Evolutionary conservation across 257 asterid species (phyloP).

Genomic region (Solanum pinnatisectum): DNA sequence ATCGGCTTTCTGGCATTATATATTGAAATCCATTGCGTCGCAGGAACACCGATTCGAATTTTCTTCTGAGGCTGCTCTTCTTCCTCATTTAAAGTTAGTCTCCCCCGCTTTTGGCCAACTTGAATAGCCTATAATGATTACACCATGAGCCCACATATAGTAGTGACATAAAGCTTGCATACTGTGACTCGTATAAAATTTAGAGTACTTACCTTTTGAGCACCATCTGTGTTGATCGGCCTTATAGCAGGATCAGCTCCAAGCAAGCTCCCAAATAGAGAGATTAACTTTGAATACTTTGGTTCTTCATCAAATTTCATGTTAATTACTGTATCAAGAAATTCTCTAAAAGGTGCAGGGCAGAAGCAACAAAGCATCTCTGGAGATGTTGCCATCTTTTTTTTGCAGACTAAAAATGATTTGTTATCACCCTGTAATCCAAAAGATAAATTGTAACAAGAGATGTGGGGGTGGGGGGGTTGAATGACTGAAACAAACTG

Average conservation of each 20-base stretch:
- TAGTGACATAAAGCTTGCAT: background rate
- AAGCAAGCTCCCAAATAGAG: slow-evolving; percentile 31
- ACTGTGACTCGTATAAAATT: background rate
- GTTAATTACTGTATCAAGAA: slow-evolving; percentile 34
- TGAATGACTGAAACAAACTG: background rate
- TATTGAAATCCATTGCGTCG: slow-evolving; percentile 40
- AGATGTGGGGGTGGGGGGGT: background rate
- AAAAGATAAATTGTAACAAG: background rate
- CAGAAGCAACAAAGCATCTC: slow-evolving; percentile 36
- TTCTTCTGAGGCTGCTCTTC: slow-evolving; percentile 37
- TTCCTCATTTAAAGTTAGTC: slow-evolving; percentile 23
- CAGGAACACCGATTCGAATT: slow-evolving; percentile 32
- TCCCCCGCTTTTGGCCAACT: slow-evolving; percentile 30
- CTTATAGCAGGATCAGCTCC: slow-evolving; percentile 36
- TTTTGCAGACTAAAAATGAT: slow-evolving; percentile 37
- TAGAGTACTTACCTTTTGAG: slow-evolving; percentile 26
- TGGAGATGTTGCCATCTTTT: slow-evolving; percentile 39
- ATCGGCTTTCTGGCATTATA: slow-evolving; percentile 41
- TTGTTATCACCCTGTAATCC: slow-evolving; percentile 36
- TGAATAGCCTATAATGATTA: slow-evolving; percentile 16
- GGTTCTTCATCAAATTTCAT: slow-evolving; percentile 45
- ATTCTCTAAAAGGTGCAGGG: slow-evolving; percentile 32
- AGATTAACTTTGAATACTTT: slow-evolving; percentile 32
- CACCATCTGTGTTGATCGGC: slow-evolving; percentile 42
- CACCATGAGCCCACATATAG: background rate